These are phyloP conservation scores for Lotmaria passim DNA, from an alignment of 208 protist genomes.

Conservation along the genomic window DNA sequence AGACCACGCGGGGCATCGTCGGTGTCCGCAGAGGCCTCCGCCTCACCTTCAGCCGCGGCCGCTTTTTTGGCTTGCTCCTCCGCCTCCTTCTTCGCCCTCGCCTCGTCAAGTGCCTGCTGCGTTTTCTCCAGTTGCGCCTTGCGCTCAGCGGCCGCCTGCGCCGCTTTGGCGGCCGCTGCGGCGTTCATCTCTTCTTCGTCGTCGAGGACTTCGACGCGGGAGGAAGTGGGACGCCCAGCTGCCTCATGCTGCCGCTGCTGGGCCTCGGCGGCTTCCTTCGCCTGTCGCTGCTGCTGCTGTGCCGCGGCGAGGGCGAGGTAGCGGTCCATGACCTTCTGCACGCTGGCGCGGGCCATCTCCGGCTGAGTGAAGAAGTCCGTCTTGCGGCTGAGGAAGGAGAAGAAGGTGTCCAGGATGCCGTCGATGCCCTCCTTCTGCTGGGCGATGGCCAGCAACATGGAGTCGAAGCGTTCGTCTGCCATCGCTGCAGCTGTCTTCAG, in stretches of 20 bases:
- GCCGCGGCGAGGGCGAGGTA: conserved; percentile 68
- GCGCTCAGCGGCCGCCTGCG: conserved; percentile 58
- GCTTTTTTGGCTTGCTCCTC: conserved; percentile 46
- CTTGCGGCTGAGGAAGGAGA: conserved; percentile 92
- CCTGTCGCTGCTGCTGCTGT: conserved; percentile 28
- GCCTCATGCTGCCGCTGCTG: conserved; percentile 22
- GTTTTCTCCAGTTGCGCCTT: conserved; percentile 64
- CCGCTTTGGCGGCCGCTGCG: conserved; percentile 47
- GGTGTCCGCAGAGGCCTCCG: conserved; percentile 44
- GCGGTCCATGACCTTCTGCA: conserved; percentile 61
- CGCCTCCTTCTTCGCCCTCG: conserved; percentile 40
- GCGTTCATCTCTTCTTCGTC: conserved; percentile 65
- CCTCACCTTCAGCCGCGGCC: conserved; percentile 40
- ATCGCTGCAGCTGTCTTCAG: conserved; percentile 19
- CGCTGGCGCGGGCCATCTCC: conserved; percentile 53
- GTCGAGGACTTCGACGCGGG: conserved; percentile 81
- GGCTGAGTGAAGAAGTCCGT: conserved; percentile 94
- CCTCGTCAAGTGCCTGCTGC: conserved; percentile 49
- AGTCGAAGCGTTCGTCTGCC: conserved; percentile 79
- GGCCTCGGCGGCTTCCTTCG: conserved; percentile 27
- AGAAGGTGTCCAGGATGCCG: conserved; percentile 91
- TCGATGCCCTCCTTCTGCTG: conserved; percentile 92
- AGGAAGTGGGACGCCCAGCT: conserved; percentile 27
- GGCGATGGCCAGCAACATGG: conserved; percentile 91
- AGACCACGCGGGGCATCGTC: conserved; percentile 83